phyloP scores from a whole-genome alignment of 768 basidiomycete species.

The Boletus pseudo-olivaceus region DNA sequence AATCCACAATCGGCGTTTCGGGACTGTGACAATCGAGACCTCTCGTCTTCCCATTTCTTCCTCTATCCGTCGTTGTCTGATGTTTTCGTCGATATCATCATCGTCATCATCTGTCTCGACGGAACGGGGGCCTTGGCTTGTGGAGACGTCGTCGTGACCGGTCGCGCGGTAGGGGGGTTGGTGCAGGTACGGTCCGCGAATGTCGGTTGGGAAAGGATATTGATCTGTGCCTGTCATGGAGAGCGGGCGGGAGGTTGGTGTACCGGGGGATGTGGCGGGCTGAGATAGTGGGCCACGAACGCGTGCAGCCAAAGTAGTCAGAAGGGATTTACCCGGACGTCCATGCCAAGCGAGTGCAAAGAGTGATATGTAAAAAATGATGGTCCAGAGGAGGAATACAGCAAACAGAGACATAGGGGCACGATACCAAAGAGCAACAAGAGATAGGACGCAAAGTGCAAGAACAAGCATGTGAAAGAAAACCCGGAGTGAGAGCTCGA shows the following conservation, averaged over 20 bases:
- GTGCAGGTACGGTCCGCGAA: slow-evolving; percentile 61
- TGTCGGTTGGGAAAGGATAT: slow-evolving; percentile 43
- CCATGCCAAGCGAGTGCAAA: slow-evolving; percentile 55
- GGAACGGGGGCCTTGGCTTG: slow-evolving; percentile 42
- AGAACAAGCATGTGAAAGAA: slow-evolving; percentile 58
- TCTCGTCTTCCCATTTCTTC: slow-evolving; percentile 80
- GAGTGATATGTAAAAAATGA: slow-evolving; percentile 54
- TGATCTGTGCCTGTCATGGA: slow-evolving; percentile 40
- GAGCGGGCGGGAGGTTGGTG: slow-evolving; percentile 38
- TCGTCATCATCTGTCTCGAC: slow-evolving; percentile 59
- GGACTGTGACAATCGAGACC: slow-evolving; percentile 76
- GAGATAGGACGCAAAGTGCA: slow-evolving; percentile 52
- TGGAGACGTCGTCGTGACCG: slow-evolving; percentile 41
- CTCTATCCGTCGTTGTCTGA: slow-evolving; percentile 71
- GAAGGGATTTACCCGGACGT: slow-evolving; percentile 52
- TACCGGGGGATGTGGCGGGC: slow-evolving; percentile 32
- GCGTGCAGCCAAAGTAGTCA: slow-evolving; percentile 47
- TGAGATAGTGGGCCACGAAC: slow-evolving; percentile 36
- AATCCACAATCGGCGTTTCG: slow-evolving; percentile 71
- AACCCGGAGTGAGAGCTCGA: slow-evolving; percentile 43
- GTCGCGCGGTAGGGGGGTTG: slow-evolving; percentile 58
- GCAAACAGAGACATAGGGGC: slow-evolving; percentile 55
- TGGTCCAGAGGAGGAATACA: slow-evolving; percentile 61
- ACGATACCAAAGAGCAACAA: slow-evolving; percentile 56
- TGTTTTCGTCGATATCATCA: slow-evolving; percentile 72